Base-by-base conservation (phyloP, 352 stramenopile genomes). In the Globisporangium recalcitrans region DNA sequence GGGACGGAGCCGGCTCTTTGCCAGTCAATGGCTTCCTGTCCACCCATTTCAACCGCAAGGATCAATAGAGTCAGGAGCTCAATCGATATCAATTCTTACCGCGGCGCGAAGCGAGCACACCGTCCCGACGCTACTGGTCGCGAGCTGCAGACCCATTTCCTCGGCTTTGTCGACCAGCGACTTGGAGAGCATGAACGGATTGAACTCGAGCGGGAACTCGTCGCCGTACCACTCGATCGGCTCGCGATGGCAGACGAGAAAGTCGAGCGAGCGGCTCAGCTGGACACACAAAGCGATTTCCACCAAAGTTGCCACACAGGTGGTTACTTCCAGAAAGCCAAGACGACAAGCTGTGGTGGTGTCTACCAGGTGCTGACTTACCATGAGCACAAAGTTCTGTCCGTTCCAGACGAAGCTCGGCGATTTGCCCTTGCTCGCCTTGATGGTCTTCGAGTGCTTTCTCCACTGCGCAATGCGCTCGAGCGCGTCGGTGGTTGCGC, bases 161-260 rank as follows among this genome's bases (percentile, higher is more conserved):
- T 78, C 52, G 0, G 68, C 79, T 48, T 73, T 74, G 57, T 90
- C 77, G 3, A 71, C 62, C 22, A 90, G 59, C 19, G 81, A 87
- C 48, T 70, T 62, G 47, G 66, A 67, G 9, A 67, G 74, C 63
- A 91, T 74, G 64, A 91, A 91, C 48, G 79, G 82, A 52, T 89
- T 91, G 49, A 81, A 63, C 38, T 79, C 71, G 53, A 87, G 76
- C 5, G 74, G 72, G 57, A 91, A 91, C 53, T 89, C 82, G n/a
- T 91, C 76, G 29, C 82, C 77, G 54, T 87, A 91, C 82, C 79
- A 91, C 52, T 87, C 79, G 47, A 75, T 58, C 1, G 83, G 70
- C 52, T 82, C 72, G 8, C 42, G 54, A 26, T 65, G 46, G 21
- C 31, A 48, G 5, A 53, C 68, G 11, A 90, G 54, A 46, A 74